These are phyloP conservation scores for Saccharomyces pastorianus DNA, from an alignment of 1,139 yeast genomes.

Conservation along the genomic window DNA sequence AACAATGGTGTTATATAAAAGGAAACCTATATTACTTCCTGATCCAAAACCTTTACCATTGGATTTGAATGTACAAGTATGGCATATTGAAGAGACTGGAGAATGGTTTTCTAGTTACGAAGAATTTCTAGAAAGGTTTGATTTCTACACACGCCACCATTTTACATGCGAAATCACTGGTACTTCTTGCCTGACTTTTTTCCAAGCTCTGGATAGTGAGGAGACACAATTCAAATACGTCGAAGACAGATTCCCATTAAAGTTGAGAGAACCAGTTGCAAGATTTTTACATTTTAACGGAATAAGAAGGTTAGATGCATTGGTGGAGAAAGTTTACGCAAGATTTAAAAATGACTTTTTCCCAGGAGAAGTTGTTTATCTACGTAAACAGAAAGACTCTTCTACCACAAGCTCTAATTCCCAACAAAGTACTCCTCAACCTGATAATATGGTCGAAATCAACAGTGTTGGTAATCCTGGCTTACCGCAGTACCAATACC, in stretches of 20 bases:
- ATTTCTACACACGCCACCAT: constrained; percentile 63
- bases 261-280: constrained; percentile 82
- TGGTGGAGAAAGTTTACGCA: constrained; percentile 76
- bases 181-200: constrained; percentile 79
- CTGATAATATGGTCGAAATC: constrained; percentile 5
- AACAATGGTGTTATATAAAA: constrained; percentile 55
- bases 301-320: constrained; percentile 73
- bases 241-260: constrained; percentile 80
- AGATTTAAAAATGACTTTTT: constrained; percentile 75
- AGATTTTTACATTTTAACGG: constrained; percentile 76
- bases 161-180: constrained; percentile 96
- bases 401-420: constrained; percentile 13
- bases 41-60: constrained; percentile 50
- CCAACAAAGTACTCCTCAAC: constrained; percentile 15
- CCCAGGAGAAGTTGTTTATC: constrained; percentile 79
- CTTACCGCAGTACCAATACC: constrained; percentile 3
- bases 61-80: constrained; percentile 51
- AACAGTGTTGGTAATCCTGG: constrained; percentile 1
- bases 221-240: constrained; percentile 58
- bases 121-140: constrained; percentile 60
- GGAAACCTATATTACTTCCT: constrained; percentile 57
- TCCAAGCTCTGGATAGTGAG: constrained; percentile 81
- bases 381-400: constrained; percentile 36
- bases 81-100: constrained; percentile 73
- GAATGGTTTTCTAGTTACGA: constrained; percentile 81